These are phyloP conservation scores for Oryza brachyantha DNA, from an alignment of 176 grass and related monocot species.

Conservation along the genomic window DNA sequence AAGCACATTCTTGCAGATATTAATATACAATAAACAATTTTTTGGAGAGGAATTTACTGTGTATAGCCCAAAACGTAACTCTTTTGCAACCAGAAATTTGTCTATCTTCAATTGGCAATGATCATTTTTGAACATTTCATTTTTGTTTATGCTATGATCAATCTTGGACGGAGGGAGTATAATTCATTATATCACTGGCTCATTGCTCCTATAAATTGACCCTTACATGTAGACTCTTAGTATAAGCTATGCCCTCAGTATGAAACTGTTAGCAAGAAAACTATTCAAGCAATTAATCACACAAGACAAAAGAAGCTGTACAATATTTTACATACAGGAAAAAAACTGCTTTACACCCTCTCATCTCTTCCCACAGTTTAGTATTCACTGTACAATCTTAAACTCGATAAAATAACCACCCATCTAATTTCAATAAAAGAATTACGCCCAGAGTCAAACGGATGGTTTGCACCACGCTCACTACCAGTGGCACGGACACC, in stretches of 20 bases:
- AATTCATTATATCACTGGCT: neutral
- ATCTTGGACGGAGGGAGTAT: no score
- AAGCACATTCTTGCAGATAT: neutral
- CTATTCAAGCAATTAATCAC: neutral
- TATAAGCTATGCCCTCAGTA: neutral
- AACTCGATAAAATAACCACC: neutral
- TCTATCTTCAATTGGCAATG: constrained; percentile 1
- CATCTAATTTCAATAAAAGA: neutral
- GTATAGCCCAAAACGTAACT: neutral
- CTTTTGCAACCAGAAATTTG: neutral
- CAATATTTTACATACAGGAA: neutral
- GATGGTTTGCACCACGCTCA: neutral
- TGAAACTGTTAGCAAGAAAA: neutral
- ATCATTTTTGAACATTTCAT: no score
- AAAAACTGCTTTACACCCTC: no score
- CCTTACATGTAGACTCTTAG: neutral
- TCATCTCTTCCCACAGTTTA: no score
- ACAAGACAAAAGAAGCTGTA: constrained; percentile 13
- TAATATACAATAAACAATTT: neutral
- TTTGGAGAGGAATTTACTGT: neutral
- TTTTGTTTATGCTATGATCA: no score
- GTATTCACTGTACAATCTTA: neutral
- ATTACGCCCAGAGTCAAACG: neutral
- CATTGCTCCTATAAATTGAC: neutral
- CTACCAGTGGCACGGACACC: neutral